Evolutionary conservation across 2,329 filamentous ascomycete genomes (phyloP).

Genomic region (Alternaria burnsii): DNA sequence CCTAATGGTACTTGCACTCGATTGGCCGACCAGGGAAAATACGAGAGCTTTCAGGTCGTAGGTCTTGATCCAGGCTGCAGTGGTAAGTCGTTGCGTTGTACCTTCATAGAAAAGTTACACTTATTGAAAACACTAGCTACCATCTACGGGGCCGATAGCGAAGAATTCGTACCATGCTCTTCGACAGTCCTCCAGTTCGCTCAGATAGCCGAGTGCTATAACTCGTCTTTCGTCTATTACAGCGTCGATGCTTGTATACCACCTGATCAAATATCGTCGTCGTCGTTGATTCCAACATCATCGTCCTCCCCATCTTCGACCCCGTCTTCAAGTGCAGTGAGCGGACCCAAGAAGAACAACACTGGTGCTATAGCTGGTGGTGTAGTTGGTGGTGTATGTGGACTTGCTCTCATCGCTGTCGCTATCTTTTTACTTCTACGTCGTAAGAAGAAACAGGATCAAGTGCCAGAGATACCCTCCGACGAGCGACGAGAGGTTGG

Average conservation of each 20-base stretch:
- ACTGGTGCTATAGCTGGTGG: conserved; percentile 11
- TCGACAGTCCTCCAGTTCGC: conserved; percentile 10
- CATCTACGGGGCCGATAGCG: conserved; percentile 1
- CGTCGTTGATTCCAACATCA: background rate
- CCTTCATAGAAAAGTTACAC: background rate
- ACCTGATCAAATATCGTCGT: background rate
- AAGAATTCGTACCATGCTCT: conserved; percentile 2
- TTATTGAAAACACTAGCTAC: background rate
- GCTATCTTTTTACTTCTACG: background rate
- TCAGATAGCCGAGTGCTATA: conserved; percentile 4
- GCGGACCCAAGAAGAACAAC: background rate
- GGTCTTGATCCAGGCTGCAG: conserved; percentile 9
- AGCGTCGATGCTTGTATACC: conserved; percentile 10
- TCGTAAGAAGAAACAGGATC: background rate
- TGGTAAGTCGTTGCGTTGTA: background rate
- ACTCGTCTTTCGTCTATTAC: conserved; percentile 14
- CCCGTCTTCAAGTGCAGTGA: background rate
- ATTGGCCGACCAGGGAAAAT: conserved; percentile 1
- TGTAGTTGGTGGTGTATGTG: conserved; percentile 4
- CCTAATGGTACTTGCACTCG: conserved; percentile 6
- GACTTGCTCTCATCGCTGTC: conserved; percentile 1
- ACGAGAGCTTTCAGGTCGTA: conserved; percentile 9
- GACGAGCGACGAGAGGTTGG: background rate
- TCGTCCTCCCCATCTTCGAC: conserved; percentile 1
- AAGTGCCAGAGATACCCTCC: background rate